Base-by-base conservation (phyloP, 2,329 filamentous ascomycete genomes). In the Aphanoascus verrucosus region DNA sequence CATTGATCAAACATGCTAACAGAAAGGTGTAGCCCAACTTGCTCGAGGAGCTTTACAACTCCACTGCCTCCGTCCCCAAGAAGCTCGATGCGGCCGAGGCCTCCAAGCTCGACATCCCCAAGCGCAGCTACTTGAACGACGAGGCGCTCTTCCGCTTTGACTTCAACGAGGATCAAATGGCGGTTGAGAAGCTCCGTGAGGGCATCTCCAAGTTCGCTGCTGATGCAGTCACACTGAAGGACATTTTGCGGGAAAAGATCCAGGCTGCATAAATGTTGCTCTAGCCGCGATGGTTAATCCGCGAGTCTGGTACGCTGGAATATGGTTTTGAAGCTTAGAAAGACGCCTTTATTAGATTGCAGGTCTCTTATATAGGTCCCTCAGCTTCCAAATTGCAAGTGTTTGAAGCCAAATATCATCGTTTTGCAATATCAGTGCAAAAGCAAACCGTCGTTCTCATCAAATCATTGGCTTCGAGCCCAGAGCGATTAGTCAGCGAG, bases 131-230 rank as follows among this genome's bases (percentile, higher is more conserved):
- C 82, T 85, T 98, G 74, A 82, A 85, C 69, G 78, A 93, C 74
- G 93, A 98, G 82, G 66, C 89, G 52, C 68, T 74, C 48, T 98
- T 97, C 90, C 89, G 93, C 72, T 98, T 96, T 79, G 86, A 90
- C 76, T 95, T 98, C 84, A 98, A 98, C 81, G 93, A 98, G 81
- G 89, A 98, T 69, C 86, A 91, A 73, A 98, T 98, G 93, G 93
- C 88, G 59, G 88, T 94, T 62, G 90, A 97, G 85, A 98, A 98
- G 86, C 84, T 98, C 65, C 87, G 90, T 58, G 93, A 98, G 77
- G 93, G 93, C 75, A 98, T 98, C 80, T 94, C 88, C 80, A 96
- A 96, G 79, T 98, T 98, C 68, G 91, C 93, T 56, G 93, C 93
- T 63, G 93, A 98, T 68, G 90, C 93, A 62, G 77, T 90, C 62